A percentile compares a stretch with the other conserved stretches of the same genome.
phyloP scores from a whole-genome alignment of 768 basidiomycete genomes.

The Melanogaster broomeanus region DNA sequence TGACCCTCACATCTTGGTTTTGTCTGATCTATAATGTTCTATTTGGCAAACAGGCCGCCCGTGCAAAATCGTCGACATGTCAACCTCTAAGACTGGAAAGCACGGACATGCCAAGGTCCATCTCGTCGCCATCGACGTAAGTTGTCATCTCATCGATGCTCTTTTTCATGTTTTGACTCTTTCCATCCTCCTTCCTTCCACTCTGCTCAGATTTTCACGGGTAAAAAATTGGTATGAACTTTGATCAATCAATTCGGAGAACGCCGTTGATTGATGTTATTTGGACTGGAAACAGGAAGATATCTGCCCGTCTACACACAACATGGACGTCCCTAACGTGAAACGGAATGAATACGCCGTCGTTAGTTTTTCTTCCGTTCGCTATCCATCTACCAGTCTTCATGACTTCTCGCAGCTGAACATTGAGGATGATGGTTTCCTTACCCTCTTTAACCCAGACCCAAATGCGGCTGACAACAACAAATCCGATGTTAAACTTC shows the following conservation, averaged over 20 bases:
- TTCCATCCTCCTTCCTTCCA: not conserved
- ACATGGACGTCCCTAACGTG: slow-evolving; percentile 99
- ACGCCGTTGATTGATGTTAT: slow-evolving; percentile 1
- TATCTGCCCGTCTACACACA: slow-evolving; percentile 96
- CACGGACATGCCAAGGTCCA: slow-evolving; percentile 99
- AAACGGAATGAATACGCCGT: slow-evolving; percentile 87
- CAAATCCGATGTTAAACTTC: slow-evolving; percentile 95
- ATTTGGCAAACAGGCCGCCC: slow-evolving; percentile 60
- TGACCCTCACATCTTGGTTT: not conserved
- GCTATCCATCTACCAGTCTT: slow-evolving; percentile 2
- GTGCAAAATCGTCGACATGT: slow-evolving; percentile 99
- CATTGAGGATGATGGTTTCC: slow-evolving; percentile 92
- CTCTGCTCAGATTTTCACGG: slow-evolving; percentile 86
- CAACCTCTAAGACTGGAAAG: slow-evolving; percentile 99
- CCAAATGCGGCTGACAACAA: no score
- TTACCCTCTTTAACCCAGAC: slow-evolving; percentile 89
- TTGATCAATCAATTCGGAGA: not conserved
- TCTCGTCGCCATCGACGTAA: slow-evolving; percentile 92
- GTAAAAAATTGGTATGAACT: slow-evolving; percentile 86
- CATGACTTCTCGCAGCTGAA: slow-evolving; percentile 53
- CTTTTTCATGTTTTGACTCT: slow-evolving; percentile 12
- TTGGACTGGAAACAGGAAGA: slow-evolving; percentile 63
- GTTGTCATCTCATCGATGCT: slow-evolving; percentile 33
- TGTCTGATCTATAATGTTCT: slow-evolving; percentile 2
- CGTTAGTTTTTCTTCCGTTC: slow-evolving; percentile 42